Conservation (phyloP, 345 rosid genomes). For the Arabidopsis suecica region DNA sequence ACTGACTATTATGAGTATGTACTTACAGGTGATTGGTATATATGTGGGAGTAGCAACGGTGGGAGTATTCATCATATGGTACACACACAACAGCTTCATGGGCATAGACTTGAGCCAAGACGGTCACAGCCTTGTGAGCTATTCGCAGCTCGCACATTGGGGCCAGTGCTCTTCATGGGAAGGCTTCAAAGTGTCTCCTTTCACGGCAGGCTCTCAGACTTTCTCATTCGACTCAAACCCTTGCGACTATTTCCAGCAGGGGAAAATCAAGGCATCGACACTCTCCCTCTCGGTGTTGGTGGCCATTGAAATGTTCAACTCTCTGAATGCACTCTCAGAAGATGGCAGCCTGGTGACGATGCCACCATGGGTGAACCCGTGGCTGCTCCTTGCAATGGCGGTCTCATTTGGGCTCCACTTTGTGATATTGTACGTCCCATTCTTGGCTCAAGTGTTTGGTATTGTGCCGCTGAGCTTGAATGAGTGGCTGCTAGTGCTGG, state of each 20-base stretch:
- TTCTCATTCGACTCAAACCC: slow-evolving; percentile 66
- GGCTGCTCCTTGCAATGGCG: slow-evolving; percentile 70
- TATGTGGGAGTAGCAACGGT: slow-evolving; percentile 96
- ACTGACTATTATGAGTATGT: background rate
- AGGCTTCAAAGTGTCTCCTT: slow-evolving; percentile 66
- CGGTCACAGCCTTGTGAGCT: slow-evolving; percentile 85
- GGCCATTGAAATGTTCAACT: slow-evolving; percentile 97
- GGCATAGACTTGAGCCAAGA: slow-evolving; percentile 92
- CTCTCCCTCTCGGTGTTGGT: slow-evolving; percentile 93
- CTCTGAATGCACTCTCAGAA: slow-evolving; percentile 92
- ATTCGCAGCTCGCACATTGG: slow-evolving; percentile 88
- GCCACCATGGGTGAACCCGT: slow-evolving; percentile 97
- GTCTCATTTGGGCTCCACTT: slow-evolving; percentile 89
- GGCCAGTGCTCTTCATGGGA: slow-evolving; percentile 81
- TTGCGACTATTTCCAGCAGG: slow-evolving; percentile 80
- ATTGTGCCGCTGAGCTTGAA: slow-evolving; percentile 87
- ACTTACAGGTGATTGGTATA: slow-evolving; percentile 79
- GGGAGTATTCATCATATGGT: slow-evolving; percentile 94
- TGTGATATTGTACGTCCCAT: slow-evolving; percentile 83
- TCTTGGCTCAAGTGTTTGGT: slow-evolving; percentile 87
- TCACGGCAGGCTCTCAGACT: slow-evolving; percentile 72
- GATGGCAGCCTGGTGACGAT: slow-evolving; percentile 81
- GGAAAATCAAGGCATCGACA: slow-evolving; percentile 89
- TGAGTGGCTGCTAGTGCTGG: slow-evolving; percentile 89
- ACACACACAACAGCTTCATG: slow-evolving; percentile 69